phyloP scores from a whole-genome alignment of 306 rosid species.

The Hippophae tibetana region DNA sequence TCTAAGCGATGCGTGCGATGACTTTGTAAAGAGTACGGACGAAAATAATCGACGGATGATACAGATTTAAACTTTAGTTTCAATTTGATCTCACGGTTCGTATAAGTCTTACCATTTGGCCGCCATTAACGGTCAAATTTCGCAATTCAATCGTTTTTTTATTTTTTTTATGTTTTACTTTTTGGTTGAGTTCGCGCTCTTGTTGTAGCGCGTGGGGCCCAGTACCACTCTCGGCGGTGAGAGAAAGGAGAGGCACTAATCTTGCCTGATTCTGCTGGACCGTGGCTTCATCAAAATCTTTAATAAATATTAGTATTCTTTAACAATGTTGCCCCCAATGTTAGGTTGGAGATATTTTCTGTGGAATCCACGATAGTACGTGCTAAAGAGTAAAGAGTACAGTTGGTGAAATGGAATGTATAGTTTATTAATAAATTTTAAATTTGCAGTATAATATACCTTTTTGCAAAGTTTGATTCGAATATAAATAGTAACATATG shows the following conservation, averaged over 20 bases:
- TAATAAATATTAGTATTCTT: too few species aligned
- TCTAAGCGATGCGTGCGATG: not conserved
- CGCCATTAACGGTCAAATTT: constrained; percentile 50
- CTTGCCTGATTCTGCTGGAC: not conserved
- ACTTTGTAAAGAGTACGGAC: not conserved
- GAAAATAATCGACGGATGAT: constrained; percentile 34
- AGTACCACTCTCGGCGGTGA: constrained; percentile 11
- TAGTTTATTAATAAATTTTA: too few species aligned
- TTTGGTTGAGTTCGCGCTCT: constrained; percentile 17
- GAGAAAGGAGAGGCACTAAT: constrained; percentile 27
- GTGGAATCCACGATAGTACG: too few species aligned
- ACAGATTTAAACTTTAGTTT: not conserved
- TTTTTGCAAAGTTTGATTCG: too few species aligned
- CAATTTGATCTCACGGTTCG: constrained; percentile 24
- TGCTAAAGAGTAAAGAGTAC: too few species aligned
- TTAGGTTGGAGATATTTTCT: too few species aligned
- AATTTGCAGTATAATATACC: too few species aligned
- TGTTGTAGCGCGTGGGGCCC: constrained; percentile 26
- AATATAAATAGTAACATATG: too few species aligned
- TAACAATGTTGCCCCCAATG: too few species aligned
- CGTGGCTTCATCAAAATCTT: not conserved
- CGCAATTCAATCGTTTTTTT: not conserved
- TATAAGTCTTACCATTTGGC: constrained; percentile 18
- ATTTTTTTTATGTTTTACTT: constrained; percentile 4
- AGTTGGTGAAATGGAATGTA: too few species aligned